Evolutionary conservation across 331 rosid species (phyloP).

Genomic region (Saraca asoca): DNA sequence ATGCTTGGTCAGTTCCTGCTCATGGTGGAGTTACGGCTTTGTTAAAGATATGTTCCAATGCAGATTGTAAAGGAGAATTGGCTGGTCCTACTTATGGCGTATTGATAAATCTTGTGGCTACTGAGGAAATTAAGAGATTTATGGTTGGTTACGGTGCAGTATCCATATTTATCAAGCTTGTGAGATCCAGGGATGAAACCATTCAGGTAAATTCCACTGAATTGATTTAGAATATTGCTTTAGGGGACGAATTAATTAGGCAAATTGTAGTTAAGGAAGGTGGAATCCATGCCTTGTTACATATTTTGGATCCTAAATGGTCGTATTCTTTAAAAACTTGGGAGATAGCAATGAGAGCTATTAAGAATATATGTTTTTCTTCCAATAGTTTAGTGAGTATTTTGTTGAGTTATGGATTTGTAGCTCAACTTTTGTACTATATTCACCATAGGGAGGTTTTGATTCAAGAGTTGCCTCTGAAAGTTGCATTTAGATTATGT

Average conservation of each 20-base stretch:
- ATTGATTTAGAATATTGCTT: slow-evolving; percentile 63
- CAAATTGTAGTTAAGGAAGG: slow-evolving; percentile 66
- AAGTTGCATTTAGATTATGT: slow-evolving; percentile 64
- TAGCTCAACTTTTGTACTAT: slow-evolving; percentile 60
- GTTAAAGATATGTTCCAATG: slow-evolving; percentile 52
- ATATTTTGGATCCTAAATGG: slow-evolving; percentile 60
- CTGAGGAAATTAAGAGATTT: slow-evolving; percentile 79
- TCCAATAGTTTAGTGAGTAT: slow-evolving; percentile 42
- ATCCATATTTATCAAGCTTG: slow-evolving; percentile 50
- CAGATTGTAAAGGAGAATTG: slow-evolving; percentile 47
- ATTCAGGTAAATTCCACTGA: slow-evolving; percentile 65
- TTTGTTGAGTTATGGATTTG: slow-evolving; percentile 62
- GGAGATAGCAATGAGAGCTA: slow-evolving; percentile 64
- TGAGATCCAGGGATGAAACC: slow-evolving; percentile 58
- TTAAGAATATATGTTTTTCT: slow-evolving; percentile 61
- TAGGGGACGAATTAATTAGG: slow-evolving; percentile 59
- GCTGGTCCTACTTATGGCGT: slow-evolving; percentile 67
- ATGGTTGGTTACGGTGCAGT: slow-evolving; percentile 72
- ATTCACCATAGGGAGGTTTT: slow-evolving; percentile 70
- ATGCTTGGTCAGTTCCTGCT: slow-evolving; percentile 80
- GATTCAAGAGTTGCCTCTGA: slow-evolving; percentile 70
- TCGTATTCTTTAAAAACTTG: slow-evolving; percentile 52
- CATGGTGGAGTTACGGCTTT: slow-evolving; percentile 79
- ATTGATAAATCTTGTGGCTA: slow-evolving; percentile 65
- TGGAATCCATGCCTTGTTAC: slow-evolving; percentile 56